A percentile compares a stretch with the other conserved stretches of the same genome.
Evolutionary conservation across 306 rosid genomes (phyloP).

Genomic region (Sicyos edulis): DNA sequence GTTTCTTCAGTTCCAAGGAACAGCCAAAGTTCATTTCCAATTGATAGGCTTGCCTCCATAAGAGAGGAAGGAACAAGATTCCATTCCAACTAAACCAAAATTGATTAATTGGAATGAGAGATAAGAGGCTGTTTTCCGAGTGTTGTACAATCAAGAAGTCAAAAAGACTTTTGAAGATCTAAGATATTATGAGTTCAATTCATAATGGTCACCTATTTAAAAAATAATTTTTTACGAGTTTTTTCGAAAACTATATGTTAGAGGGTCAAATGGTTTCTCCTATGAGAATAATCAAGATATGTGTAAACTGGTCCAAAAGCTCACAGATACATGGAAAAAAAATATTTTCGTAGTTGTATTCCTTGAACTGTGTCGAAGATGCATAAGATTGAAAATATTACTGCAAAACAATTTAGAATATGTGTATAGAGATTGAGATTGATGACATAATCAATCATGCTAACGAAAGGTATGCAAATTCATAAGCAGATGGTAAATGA

Average conservation of each 20-base stretch:
- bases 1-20: slow-evolving; percentile 48
- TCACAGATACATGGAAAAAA: too few relatives aligned
- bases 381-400: background rate
- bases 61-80: slow-evolving; percentile 39
- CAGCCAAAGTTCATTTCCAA: slow-evolving; percentile 44
- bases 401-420: too few relatives aligned
- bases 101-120: background rate
- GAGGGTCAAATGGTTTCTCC: too few relatives aligned
- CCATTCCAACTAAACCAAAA: slow-evolving; percentile 17
- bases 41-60: slow-evolving; percentile 34
- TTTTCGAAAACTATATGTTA: too few relatives aligned
- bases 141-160: background rate
- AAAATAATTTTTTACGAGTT: too few relatives aligned
- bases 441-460: background rate
- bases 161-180: background rate
- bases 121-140: background rate
- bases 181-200: background rate
- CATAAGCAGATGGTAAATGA: background rate
- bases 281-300: too few relatives aligned
- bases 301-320: too few relatives aligned
- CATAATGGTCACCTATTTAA: too few relatives aligned
- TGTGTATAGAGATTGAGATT: too few relatives aligned
- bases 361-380: background rate
- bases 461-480: too few relatives aligned
- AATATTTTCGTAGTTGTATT: background rate